Evolutionary conservation across 345 rosid genomes (phyloP), one percentile per base, ranked within the genome.

Genomic region (Brassica carinata): DNA sequence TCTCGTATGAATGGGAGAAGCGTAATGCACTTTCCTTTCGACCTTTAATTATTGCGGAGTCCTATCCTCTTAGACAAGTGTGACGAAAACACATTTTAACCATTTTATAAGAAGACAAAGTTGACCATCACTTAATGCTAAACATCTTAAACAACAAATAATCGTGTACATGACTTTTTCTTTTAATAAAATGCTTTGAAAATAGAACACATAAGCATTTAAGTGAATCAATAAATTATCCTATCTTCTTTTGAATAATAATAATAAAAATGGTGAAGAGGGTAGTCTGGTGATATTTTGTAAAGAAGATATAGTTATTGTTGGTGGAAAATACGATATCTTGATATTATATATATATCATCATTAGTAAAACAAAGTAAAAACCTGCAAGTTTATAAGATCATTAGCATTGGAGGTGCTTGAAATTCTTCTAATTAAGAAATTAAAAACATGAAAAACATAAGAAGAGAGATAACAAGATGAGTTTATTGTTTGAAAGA

Each of bases 41-140:
- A 29, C 53, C n/a, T 62, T 40, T 15, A 40, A n/a, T 62, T 9
- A 6, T 17, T 36, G 40, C 58, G 1, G 68, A 65, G 34, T 66
- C 55, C 71, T 53, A 55, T 34, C 67, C 38, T 66, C 55, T 53
- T 23, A 34, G 73, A 55, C 15, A 65, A 65, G 3, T 64, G 19
- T 64, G 67, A 63, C 67, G 18, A 64, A 62, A 27, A 23, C 34
- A 62, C 26, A 11, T 62, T 43, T 43, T 43, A 2, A 43, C 51
- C 14, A 43, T 43, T 43, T 23, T 59, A 62, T 62, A 11, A 13
- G 13, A 63, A 13, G 36, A 63, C 67, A 29, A 63, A 63, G 66
- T 27, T 27, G 66, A 62, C 66, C 33, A 61, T 61, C 11, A 59
- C 3, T 59, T 8, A 23, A 61, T 61, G 3, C 15, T 26, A 63